phyloP scores from a whole-genome alignment of 352 stramenopile species.

The Globisporangium canariense region DNA sequence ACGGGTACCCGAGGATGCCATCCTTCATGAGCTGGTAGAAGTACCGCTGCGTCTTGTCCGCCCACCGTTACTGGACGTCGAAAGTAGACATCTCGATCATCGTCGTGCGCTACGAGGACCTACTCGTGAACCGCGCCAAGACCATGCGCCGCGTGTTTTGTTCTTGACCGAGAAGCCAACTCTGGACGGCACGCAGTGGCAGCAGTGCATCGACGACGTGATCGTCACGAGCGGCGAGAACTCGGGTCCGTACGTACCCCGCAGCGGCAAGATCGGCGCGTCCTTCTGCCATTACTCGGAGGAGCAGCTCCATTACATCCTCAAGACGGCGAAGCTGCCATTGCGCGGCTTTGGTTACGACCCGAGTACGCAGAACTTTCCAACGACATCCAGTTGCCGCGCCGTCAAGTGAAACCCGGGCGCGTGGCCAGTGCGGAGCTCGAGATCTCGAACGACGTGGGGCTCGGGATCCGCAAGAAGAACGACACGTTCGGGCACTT shows the following conservation, averaged over 20 bases:
- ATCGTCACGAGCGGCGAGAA: slow-evolving; percentile 55
- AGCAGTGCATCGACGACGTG: slow-evolving; percentile 61
- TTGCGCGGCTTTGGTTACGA: slow-evolving; percentile 85
- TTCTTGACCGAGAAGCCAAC: slow-evolving; percentile 60
- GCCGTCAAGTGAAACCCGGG: slow-evolving; percentile 75
- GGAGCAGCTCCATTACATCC: slow-evolving; percentile 80
- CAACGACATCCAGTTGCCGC: slow-evolving; percentile 57
- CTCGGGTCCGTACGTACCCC: slow-evolving; percentile 73
- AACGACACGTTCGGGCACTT: slow-evolving; percentile 75
- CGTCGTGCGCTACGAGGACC: slow-evolving; percentile 91
- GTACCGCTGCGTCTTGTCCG: too few species aligned
- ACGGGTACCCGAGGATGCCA: too few species aligned
- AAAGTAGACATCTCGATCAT: slow-evolving; percentile 89
- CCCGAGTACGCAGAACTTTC: slow-evolving; percentile 74
- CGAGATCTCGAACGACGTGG: slow-evolving; percentile 55
- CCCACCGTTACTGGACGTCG: slow-evolving; percentile 84
- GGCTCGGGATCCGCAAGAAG: slow-evolving; percentile 70
- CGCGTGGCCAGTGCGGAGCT: slow-evolving; percentile 41
- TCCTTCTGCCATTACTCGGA: slow-evolving; percentile 83
- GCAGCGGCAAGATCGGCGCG: slow-evolving; percentile 79
- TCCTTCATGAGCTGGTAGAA: too few species aligned
- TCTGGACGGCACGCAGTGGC: slow-evolving; percentile 77
- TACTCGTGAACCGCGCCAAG: slow-evolving; percentile 77
- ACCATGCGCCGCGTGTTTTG: slow-evolving; percentile 73
- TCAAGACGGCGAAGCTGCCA: slow-evolving; percentile 72